Evolutionary conservation across 75 land plant genomes (phyloP).

Genomic region (Pseudotsuga menziesii): DNA sequence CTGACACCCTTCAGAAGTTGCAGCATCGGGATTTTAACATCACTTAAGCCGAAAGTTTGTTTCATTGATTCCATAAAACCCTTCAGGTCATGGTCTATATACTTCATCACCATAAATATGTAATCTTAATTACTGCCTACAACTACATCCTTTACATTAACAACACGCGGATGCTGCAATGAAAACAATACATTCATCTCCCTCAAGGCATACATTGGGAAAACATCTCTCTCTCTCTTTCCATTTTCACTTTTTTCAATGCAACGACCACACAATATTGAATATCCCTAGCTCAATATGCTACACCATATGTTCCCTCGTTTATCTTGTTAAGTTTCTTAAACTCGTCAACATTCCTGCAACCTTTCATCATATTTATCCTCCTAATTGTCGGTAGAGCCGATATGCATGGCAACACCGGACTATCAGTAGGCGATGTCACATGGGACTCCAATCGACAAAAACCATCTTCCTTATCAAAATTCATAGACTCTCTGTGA

Average conservation of each 20-base stretch:
- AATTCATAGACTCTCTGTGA: background rate
- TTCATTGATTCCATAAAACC: conserved; percentile 25
- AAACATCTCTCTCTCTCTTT: conserved; percentile 20
- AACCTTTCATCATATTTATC: conserved; percentile 14
- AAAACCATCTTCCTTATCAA: background rate
- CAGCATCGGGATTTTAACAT: conserved; percentile 26
- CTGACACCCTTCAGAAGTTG: conserved; percentile 35
- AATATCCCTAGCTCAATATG: conserved; percentile 25
- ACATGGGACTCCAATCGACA: too few relatives aligned
- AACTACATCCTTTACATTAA: conserved; percentile 35
- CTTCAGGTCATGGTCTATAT: conserved; percentile 36
- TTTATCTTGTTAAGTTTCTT: conserved; percentile 24
- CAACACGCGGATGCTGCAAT: conserved; percentile 27
- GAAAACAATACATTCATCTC: too few relatives aligned
- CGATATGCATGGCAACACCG: background rate
- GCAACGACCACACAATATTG: conserved; percentile 32
- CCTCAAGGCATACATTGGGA: conserved; percentile 25
- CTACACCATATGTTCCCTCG: conserved; percentile 36
- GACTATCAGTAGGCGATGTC: too few relatives aligned
- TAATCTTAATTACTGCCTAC: conserved; percentile 15
- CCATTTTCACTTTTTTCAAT: conserved; percentile 29
- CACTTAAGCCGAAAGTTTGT: conserved; percentile 29
- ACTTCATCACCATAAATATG: conserved; percentile 36
- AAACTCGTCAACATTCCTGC: conserved; percentile 24
- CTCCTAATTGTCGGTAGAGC: background rate